These are phyloP conservation scores for Eremochloa ophiuroides DNA, from an alignment of 176 grass and related monocot species.

Conservation along the genomic window DNA sequence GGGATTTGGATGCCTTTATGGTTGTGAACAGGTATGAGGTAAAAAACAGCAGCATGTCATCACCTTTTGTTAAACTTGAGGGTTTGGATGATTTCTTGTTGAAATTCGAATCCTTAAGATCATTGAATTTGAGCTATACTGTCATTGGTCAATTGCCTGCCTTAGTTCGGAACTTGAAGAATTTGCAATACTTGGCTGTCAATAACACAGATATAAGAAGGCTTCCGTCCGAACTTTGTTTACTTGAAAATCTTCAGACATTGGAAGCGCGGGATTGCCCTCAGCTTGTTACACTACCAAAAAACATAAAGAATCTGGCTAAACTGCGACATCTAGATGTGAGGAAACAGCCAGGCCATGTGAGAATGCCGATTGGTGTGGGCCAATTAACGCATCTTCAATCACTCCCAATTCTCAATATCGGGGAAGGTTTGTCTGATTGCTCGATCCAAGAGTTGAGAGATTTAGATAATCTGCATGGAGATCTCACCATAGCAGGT, in stretches of 20 bases:
- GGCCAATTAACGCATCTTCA: constrained; percentile 14
- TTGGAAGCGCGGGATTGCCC: constrained; percentile 25
- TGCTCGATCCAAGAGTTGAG: constrained; percentile 26
- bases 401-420: constrained; percentile 16
- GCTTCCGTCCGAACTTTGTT: constrained; percentile 20
- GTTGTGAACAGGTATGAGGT: not conserved
- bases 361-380: constrained; percentile 31
- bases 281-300: constrained; percentile 28
- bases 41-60: not conserved
- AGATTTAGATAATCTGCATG: constrained; percentile 6
- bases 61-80: constrained; percentile 9
- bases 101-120: constrained; percentile 17
- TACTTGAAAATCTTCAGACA: constrained; percentile 28
- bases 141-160: constrained; percentile 22
- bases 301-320: not conserved
- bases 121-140: constrained; percentile 34
- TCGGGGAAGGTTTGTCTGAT: not conserved
- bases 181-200: constrained; percentile 29
- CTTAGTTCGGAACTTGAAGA: constrained; percentile 21
- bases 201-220: constrained; percentile 34
- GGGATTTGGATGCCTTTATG: not conserved
- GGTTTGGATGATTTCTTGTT: constrained; percentile 33
- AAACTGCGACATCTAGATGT: constrained; percentile 26
- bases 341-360: constrained; percentile 6
- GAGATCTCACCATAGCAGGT: not conserved